Evolutionary conservation across 352 stramenopile species (phyloP).

Genomic region (Phytophthora pinifolia): DNA sequence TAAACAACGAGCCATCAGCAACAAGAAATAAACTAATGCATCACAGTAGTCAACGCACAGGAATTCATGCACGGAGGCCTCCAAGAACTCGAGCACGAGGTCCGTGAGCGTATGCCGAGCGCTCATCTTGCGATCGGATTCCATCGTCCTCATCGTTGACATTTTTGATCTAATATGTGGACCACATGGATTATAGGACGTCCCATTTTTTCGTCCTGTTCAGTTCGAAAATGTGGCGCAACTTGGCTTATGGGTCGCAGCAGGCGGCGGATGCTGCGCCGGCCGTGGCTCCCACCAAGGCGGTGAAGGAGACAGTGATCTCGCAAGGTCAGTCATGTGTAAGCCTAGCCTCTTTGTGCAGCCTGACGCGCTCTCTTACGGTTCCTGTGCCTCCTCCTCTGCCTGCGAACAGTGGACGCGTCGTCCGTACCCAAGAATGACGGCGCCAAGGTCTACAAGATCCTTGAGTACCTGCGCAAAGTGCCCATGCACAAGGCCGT

Average conservation of each 20-base stretch:
- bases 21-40: slow-evolving; percentile 1
- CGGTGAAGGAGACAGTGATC: slow-evolving; percentile 54
- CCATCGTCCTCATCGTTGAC: slow-evolving; percentile 11
- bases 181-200: too few relatives aligned
- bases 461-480: slow-evolving; percentile 84
- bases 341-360: background rate
- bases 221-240: slow-evolving; percentile 52
- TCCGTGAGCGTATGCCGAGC: slow-evolving; percentile 43
- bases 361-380: background rate
- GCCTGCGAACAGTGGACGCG: slow-evolving; percentile 53
- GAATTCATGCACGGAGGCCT: slow-evolving; percentile 74
- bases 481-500: slow-evolving; percentile 80
- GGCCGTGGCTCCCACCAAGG: slow-evolving; percentile 57
- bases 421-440: slow-evolving; percentile 85
- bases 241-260: slow-evolving; percentile 84
- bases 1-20: background rate
- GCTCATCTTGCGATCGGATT: slow-evolving; percentile 4
- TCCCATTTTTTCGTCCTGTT: slow-evolving; percentile 2
- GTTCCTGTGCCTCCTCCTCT: background rate
- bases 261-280: slow-evolving; percentile 65
- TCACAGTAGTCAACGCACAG: slow-evolving; percentile 43
- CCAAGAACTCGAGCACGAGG: slow-evolving; percentile 75
- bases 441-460: slow-evolving; percentile 86
- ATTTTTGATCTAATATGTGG: slow-evolving; percentile 3
- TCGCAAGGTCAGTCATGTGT: slow-evolving; percentile 46